Evolutionary conservation across 2,329 filamentous ascomycete species (phyloP).

Genomic region (Fusarium sp.): DNA sequence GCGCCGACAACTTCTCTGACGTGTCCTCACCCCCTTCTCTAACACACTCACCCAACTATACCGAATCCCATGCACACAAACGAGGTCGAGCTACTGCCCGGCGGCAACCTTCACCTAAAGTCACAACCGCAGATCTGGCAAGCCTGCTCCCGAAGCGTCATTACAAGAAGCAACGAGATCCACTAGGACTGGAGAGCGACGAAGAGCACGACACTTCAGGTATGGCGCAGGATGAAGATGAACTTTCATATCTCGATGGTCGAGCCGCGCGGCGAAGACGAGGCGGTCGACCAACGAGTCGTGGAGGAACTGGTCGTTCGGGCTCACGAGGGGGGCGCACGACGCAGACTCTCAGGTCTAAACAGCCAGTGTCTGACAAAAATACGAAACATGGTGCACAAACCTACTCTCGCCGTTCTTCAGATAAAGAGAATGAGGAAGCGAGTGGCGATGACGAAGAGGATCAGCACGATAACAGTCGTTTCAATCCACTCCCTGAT

Average conservation of each 20-base stretch:
- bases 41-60: conserved; percentile 71
- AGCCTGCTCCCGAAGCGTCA: conserved; percentile 63
- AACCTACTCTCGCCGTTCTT: conserved; percentile 62
- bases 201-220: conserved; percentile 60
- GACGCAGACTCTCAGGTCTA: conserved; percentile 38
- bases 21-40: conserved; percentile 72
- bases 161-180: conserved; percentile 52
- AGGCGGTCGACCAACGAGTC: conserved; percentile 45
- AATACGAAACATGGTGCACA: conserved; percentile 46
- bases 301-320: conserved; percentile 42
- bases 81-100: conserved; percentile 47
- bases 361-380: conserved; percentile 37
- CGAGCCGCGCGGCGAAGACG: conserved; percentile 49
- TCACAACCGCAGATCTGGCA: conserved; percentile 65
- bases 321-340: conserved; percentile 42
- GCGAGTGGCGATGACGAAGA: conserved; percentile 47
- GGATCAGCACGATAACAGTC: conserved; percentile 49
- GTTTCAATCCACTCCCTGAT: conserved; percentile 56
- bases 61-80: conserved; percentile 42
- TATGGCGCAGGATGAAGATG: conserved; percentile 64
- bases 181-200: conserved; percentile 55
- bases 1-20: conserved; percentile 58
- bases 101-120: conserved; percentile 52
- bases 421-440: conserved; percentile 63
- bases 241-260: conserved; percentile 59